Conservation (phyloP, 495 filamentous ascomycete genomes). For the Friedmanniomyces endolithicus region DNA sequence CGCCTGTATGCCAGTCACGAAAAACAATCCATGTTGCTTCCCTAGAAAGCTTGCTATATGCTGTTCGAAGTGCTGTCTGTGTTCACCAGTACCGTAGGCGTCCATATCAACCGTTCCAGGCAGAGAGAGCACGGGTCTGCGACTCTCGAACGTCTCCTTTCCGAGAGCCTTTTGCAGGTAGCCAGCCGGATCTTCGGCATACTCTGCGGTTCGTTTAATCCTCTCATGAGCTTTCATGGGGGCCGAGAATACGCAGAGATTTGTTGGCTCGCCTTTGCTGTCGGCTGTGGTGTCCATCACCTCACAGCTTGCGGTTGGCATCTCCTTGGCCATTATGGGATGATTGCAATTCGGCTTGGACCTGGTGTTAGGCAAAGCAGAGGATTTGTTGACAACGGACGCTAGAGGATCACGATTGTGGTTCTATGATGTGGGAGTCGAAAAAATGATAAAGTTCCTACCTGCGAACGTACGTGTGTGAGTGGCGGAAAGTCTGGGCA, state of each 20-base stretch:
- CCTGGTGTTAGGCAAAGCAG: no score
- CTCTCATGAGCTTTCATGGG: background rate
- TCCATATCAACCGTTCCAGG: slow-evolving; percentile 9
- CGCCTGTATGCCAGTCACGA: slow-evolving; percentile 17
- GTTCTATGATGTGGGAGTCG: no score
- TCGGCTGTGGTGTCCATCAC: background rate
- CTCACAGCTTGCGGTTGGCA: background rate
- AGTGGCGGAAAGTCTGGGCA: background rate
- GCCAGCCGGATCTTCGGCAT: slow-evolving; percentile 3
- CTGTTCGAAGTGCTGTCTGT: slow-evolving; percentile 14
- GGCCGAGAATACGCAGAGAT: background rate
- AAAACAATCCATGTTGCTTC: slow-evolving; percentile 14
- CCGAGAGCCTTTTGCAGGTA: slow-evolving; percentile 10
- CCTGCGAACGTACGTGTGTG: no score
- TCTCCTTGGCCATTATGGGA: background rate
- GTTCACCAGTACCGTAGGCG: slow-evolving; percentile 11
- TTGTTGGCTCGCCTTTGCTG: background rate
- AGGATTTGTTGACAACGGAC: no score
- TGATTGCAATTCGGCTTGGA: no score
- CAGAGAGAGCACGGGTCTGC: slow-evolving; percentile 5
- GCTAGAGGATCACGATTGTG: no score
- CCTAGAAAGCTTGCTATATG: slow-evolving; percentile 12
- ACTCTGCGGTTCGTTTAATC: slow-evolving; percentile 5
- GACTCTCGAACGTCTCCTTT: background rate
- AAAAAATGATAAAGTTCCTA: no score